A percentile compares a stretch with the other conserved stretches of the same genome.
These are phyloP conservation scores for Apiosordaria backusii DNA, from an alignment of 495 filamentous ascomycete genomes.

Conservation along the genomic window DNA sequence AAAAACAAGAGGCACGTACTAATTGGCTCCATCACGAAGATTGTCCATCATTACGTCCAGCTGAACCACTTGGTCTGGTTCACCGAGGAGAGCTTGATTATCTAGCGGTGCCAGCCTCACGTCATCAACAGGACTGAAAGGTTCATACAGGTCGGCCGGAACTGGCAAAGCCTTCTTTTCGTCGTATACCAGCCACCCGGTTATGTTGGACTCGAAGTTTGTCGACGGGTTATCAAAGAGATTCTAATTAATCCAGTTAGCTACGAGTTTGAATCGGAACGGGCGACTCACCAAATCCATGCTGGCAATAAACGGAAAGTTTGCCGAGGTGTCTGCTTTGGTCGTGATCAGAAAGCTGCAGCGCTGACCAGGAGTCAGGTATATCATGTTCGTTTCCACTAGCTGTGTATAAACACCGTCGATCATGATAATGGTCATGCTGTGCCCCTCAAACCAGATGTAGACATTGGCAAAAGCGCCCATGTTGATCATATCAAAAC, in stretches of 20 bases:
- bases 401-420: constrained; percentile 58
- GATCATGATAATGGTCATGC: constrained; percentile 56
- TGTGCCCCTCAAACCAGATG: constrained; percentile 73
- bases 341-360: constrained; percentile 66
- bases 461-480: constrained; percentile 66
- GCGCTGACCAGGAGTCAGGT: constrained; percentile 66
- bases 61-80: constrained; percentile 58
- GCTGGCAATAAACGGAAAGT: constrained; percentile 63
- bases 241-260: constrained; percentile 13
- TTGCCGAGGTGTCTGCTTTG: constrained; percentile 58
- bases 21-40: constrained; percentile 70
- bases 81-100: constrained; percentile 49
- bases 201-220: constrained; percentile 69
- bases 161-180: constrained; percentile 53
- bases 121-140: constrained; percentile 69
- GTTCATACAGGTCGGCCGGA: constrained; percentile 35
- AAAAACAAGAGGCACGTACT: constrained; percentile 1
- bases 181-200: constrained; percentile 77
- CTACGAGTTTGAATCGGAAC: not conserved
- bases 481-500: constrained; percentile 71
- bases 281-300: constrained; percentile 53
- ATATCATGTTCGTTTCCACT: constrained; percentile 57
- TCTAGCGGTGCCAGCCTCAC: constrained; percentile 65
- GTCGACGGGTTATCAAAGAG: constrained; percentile 66
- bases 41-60: constrained; percentile 69